A percentile compares a stretch with the other conserved stretches of the same genome.
phyloP scores from a whole-genome alignment of 495 filamentous ascomycete species.

The Penicillium cataractarum region DNA sequence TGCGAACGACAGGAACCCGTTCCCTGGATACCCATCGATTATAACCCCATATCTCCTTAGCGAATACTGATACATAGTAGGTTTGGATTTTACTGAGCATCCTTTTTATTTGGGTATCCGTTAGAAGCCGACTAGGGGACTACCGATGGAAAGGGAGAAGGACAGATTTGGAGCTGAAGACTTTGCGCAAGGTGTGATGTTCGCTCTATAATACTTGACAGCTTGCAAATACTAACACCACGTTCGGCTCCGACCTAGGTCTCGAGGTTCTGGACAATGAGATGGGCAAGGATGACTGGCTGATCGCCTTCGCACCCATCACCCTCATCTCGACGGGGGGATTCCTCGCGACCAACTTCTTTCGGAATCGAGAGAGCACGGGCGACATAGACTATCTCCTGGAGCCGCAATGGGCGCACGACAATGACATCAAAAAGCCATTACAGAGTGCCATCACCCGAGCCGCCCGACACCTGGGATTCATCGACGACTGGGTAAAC shows the following conservation, averaged over 20 bases:
- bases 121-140: background rate
- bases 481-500: conserved; percentile 33
- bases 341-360: conserved; percentile 32
- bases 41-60: conserved; percentile 1
- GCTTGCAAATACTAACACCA: background rate
- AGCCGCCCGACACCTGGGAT: conserved; percentile 22
- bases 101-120: background rate
- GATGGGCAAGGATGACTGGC: conserved; percentile 31
- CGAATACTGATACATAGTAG: background rate
- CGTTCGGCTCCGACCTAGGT: conserved; percentile 15
- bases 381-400: conserved; percentile 38
- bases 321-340: conserved; percentile 33
- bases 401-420: conserved; percentile 30
- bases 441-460: conserved; percentile 23
- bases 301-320: conserved; percentile 39
- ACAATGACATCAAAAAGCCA: conserved; percentile 30
- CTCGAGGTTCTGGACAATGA: conserved; percentile 32
- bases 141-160: conserved; percentile 18
- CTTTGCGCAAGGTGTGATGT: conserved; percentile 13
- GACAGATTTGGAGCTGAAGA: conserved; percentile 19
- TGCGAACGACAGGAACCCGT: background rate
- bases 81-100: background rate
- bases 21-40: no score
- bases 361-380: conserved; percentile 35
- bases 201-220: background rate